Evolutionary conservation across 805 yeast genomes (phyloP).

Genomic region (Yarrowia sp.): DNA sequence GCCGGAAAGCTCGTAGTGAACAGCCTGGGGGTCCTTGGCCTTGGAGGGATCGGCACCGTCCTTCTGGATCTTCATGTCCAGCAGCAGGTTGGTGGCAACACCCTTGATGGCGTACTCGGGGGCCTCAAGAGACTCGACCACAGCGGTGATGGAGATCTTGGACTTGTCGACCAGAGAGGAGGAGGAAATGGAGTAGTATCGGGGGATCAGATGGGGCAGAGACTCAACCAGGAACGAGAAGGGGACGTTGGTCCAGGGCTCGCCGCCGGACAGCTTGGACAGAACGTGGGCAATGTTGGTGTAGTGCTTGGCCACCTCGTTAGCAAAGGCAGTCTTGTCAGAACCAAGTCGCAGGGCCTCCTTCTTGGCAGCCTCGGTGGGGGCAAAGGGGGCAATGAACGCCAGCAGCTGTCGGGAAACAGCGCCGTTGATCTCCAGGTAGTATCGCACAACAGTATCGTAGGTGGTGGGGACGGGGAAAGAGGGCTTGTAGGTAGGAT

Average conservation of each 20-base stretch:
- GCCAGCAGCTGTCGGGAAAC: conserved; percentile 86
- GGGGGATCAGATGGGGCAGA: conserved; percentile 83
- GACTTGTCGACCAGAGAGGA: conserved; percentile 80
- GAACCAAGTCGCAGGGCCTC: conserved; percentile 61
- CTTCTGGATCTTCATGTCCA: conserved; percentile 68
- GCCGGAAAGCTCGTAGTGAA: conserved; percentile 77
- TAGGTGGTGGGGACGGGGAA: conserved; percentile 75
- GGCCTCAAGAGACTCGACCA: conserved; percentile 71
- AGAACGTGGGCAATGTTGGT: conserved; percentile 81
- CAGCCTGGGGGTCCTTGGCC: conserved; percentile 50
- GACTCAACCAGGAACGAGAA: conserved; percentile 84
- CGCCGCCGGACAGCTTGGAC: conserved; percentile 63
- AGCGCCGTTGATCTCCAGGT: conserved; percentile 90
- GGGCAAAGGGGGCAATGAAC: conserved; percentile 81
- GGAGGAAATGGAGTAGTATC: conserved; percentile 95
- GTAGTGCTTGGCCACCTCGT: conserved; percentile 64
- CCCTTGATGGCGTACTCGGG: conserved; percentile 63
- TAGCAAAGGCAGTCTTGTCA: conserved; percentile 73
- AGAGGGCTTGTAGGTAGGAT: conserved; percentile 56
- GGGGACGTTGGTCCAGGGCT: conserved; percentile 78
- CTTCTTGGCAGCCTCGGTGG: conserved; percentile 62
- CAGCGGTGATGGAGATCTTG: conserved; percentile 84
- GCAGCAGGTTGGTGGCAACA: conserved; percentile 87
- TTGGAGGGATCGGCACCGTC: conserved; percentile 54
- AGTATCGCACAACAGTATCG: conserved; percentile 83